Evolutionary conservation across 192 early-diverging fungal genomes (phyloP).

Genomic region (Chytriomyces sp.): DNA sequence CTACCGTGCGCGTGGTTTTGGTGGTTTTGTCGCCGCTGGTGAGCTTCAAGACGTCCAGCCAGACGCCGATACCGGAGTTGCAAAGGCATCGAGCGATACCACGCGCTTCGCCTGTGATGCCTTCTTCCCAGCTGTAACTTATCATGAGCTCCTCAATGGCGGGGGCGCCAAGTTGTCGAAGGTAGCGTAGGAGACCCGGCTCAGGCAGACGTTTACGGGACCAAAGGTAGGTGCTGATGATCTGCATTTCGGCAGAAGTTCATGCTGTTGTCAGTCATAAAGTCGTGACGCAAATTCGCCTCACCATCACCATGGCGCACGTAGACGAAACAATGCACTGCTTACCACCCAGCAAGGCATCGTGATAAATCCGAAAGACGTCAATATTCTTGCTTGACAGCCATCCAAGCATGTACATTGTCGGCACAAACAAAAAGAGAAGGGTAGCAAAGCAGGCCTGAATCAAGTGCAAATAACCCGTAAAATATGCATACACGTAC

Average conservation of each 20-base stretch:
- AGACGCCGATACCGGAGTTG: not conserved
- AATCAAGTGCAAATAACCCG: no score
- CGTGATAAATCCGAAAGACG: no score
- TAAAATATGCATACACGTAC: not conserved
- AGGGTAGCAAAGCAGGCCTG: not conserved
- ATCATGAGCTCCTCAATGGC: slow-evolving; percentile 10
- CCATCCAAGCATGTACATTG: not conserved
- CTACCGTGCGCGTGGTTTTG: slow-evolving; percentile 9
- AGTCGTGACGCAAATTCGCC: no score
- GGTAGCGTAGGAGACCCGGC: not conserved
- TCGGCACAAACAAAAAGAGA: not conserved
- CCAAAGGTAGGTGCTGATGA: no score
- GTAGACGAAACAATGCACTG: not conserved
- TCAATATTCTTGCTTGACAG: not conserved
- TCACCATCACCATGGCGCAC: no score
- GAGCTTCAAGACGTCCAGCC: slow-evolving; percentile 8
- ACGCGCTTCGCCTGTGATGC: not conserved
- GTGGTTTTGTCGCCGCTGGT: not conserved
- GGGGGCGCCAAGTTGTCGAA: slow-evolving; percentile 1
- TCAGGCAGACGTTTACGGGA: no score
- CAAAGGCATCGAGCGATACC: not conserved
- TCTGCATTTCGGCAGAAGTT: no score
- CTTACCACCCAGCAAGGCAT: no score
- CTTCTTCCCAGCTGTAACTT: not conserved
- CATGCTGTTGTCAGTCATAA: no score